Evolutionary conservation across 2,329 filamentous ascomycete species (phyloP).

Genomic region (Apiospora marii): DNA sequence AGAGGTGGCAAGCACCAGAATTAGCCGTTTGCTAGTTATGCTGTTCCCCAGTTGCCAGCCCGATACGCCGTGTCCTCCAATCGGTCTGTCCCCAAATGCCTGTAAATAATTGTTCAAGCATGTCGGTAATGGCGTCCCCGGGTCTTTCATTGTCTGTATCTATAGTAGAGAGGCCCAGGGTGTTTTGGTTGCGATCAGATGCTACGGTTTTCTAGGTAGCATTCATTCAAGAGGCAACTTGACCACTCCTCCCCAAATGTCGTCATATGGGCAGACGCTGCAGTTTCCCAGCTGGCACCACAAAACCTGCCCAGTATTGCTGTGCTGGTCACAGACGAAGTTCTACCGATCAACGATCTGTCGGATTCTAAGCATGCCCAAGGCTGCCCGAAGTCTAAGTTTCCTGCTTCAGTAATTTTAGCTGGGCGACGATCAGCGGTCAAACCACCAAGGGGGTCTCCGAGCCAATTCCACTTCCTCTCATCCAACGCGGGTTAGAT

Average conservation of each 20-base stretch:
- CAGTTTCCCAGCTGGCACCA: not conserved
- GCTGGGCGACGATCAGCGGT: slow-evolving; percentile 17
- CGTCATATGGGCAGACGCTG: slow-evolving; percentile 1
- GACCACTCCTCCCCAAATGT: not conserved
- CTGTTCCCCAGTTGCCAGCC: not conserved
- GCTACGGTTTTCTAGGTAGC: not conserved
- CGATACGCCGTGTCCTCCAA: not conserved
- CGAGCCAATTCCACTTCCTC: not conserved
- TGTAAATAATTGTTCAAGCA: not conserved
- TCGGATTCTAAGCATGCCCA: not conserved
- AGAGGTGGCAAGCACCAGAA: slow-evolving; percentile 9
- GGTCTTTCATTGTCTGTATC: not conserved
- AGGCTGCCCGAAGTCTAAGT: slow-evolving; percentile 4
- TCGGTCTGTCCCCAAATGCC: not conserved
- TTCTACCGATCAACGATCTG: slow-evolving; percentile 12
- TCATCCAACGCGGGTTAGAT: slow-evolving; percentile 1
- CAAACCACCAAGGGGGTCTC: not conserved
- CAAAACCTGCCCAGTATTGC: not conserved
- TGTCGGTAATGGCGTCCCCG: not conserved
- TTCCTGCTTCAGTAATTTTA: not conserved
- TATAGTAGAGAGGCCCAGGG: not conserved
- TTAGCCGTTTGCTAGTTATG: not conserved
- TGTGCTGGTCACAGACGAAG: not conserved
- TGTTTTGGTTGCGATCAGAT: not conserved
- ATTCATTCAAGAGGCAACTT: not conserved